These are phyloP conservation scores for Petunia axillaris DNA, from an alignment of 257 asterid species.

Conservation along the genomic window DNA sequence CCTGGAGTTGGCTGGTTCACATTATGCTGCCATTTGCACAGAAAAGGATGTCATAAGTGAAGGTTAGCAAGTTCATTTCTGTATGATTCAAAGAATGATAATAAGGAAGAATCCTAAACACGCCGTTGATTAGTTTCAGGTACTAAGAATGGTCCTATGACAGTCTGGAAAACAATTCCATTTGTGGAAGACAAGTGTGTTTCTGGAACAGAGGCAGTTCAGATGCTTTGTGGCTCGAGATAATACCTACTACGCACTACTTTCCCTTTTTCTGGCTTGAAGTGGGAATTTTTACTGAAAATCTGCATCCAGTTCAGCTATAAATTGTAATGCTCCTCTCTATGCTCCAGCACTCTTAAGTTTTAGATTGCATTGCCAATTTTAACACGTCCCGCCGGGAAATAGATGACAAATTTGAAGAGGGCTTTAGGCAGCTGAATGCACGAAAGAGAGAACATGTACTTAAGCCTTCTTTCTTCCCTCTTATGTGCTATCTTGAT, in stretches of 20 bases:
- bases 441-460: too few species aligned
- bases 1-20: constrained; percentile 71
- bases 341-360: too few species aligned
- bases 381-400: too few species aligned
- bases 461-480: too few species aligned
- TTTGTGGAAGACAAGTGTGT: constrained; percentile 63
- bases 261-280: neutral
- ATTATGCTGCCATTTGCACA: constrained; percentile 82
- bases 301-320: neutral
- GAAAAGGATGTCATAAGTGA: constrained; percentile 41
- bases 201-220: constrained; percentile 71
- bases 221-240: constrained; percentile 46
- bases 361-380: too few species aligned
- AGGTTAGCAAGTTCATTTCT: constrained; percentile 44
- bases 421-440: too few species aligned
- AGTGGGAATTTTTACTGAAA: neutral
- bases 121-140: constrained; percentile 37
- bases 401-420: too few species aligned
- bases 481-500: too few species aligned
- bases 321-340: too few species aligned
- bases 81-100: neutral
- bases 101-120: neutral
- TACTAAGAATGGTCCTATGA: constrained; percentile 36
- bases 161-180: constrained; percentile 79
- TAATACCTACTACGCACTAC: constrained; percentile 12